phyloP scores from a whole-genome alignment of 768 basidiomycete genomes.

The Chalciporus pseudorubinellus region DNA sequence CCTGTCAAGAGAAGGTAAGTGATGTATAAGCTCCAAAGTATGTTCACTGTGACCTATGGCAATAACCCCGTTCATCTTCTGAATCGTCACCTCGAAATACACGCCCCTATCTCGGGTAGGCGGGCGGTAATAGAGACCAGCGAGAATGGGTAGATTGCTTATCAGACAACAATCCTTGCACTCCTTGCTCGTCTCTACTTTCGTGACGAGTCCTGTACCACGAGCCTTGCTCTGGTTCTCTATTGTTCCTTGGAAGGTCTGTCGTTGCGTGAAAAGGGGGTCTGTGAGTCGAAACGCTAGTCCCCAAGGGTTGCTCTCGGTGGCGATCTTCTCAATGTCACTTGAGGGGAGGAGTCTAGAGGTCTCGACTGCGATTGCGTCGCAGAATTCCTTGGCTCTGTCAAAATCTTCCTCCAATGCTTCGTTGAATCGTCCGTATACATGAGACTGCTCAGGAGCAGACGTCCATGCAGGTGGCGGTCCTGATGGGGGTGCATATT shows the following conservation, averaged over 20 bases:
- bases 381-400: slow-evolving; percentile 52
- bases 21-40: background rate
- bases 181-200: slow-evolving; percentile 38
- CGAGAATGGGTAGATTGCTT: slow-evolving; percentile 59
- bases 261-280: slow-evolving; percentile 1
- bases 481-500: background rate
- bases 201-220: slow-evolving; percentile 28
- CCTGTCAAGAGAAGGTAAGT: slow-evolving; percentile 36
- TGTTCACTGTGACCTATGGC: slow-evolving; percentile 50
- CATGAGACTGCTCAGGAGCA: slow-evolving; percentile 51
- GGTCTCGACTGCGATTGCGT: slow-evolving; percentile 34
- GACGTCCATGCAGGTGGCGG: slow-evolving; percentile 57
- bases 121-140: slow-evolving; percentile 56
- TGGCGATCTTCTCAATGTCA: slow-evolving; percentile 49
- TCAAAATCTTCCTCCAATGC: slow-evolving; percentile 56
- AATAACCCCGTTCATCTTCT: slow-evolving; percentile 55
- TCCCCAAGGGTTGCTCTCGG: slow-evolving; percentile 50
- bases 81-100: slow-evolving; percentile 62
- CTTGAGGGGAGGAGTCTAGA: slow-evolving; percentile 51
- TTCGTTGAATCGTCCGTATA: slow-evolving; percentile 51
- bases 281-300: slow-evolving; percentile 39
- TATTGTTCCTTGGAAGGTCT: slow-evolving; percentile 44
- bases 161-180: slow-evolving; percentile 55
- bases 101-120: slow-evolving; percentile 46
- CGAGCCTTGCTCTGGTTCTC: slow-evolving; percentile 33